Percentiles rank a stretch among this genome's conserved stretches.
Conservation (phyloP, 345 rosid species). For the Camelina neglecta region DNA sequence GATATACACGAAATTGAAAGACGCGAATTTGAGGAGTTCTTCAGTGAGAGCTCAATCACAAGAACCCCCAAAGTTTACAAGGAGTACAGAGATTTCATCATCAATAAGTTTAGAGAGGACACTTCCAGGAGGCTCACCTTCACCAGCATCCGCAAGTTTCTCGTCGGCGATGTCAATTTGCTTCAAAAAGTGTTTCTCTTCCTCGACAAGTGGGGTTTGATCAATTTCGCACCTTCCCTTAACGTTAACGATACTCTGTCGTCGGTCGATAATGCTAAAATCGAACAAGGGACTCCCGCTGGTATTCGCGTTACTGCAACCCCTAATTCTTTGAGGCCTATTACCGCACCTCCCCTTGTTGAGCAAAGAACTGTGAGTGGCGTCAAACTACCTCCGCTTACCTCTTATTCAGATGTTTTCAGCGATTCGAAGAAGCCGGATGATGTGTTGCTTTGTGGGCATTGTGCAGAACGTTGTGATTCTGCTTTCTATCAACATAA, state of each 20-base stretch:
- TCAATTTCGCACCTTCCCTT: slow-evolving; percentile 58
- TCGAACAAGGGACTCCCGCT: slow-evolving; percentile 72
- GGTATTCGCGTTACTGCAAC: slow-evolving; percentile 78
- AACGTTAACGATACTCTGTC: neutral
- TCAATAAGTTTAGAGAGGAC: slow-evolving; percentile 86
- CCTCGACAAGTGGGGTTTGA: slow-evolving; percentile 75
- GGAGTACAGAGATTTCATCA: slow-evolving; percentile 89
- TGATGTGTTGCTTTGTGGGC: slow-evolving; percentile 50
- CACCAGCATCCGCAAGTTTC: slow-evolving; percentile 76
- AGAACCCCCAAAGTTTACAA: slow-evolving; percentile 92
- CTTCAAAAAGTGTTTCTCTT: slow-evolving; percentile 75
- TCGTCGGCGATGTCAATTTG: slow-evolving; percentile 83
- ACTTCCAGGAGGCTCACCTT: slow-evolving; percentile 71
- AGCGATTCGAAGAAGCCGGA: slow-evolving; percentile 47
- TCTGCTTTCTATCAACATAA: slow-evolving; percentile 55
- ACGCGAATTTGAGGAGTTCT: slow-evolving; percentile 71
- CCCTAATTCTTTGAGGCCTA: slow-evolving; percentile 72
- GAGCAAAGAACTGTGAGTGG: slow-evolving; percentile 44
- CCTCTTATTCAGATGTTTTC: slow-evolving; percentile 81
- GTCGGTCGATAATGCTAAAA: slow-evolving; percentile 47
- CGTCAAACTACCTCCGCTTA: slow-evolving; percentile 62
- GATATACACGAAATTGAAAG: slow-evolving; percentile 92
- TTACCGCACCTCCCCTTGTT: slow-evolving; percentile 45
- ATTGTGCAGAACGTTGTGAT: slow-evolving; percentile 58
- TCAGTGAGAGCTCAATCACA: slow-evolving; percentile 80